These are phyloP conservation scores for Aplosporella prunicola DNA, from an alignment of 2,329 filamentous ascomycete species.

Conservation along the genomic window DNA sequence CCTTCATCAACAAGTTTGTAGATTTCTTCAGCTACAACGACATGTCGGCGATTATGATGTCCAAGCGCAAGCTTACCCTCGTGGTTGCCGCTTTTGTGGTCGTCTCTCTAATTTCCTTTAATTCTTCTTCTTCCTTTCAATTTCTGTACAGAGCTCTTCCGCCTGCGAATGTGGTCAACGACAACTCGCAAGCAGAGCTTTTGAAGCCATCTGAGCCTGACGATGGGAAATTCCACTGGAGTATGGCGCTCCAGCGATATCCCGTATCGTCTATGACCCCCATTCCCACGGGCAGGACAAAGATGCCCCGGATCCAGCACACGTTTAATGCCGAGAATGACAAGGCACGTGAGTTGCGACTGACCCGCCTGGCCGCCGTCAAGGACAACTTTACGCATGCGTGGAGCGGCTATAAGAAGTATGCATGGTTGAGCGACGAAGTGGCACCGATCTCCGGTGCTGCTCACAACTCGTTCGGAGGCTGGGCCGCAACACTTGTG, in stretches of 20 bases:
- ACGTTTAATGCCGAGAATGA: slow-evolving; percentile 17
- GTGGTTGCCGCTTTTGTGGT: too few species aligned
- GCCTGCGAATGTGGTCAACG: too few species aligned
- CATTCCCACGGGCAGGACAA: slow-evolving; percentile 19
- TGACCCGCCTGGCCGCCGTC: slow-evolving; percentile 19
- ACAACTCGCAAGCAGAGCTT: too few species aligned
- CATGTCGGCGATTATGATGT: too few species aligned
- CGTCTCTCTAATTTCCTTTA: too few species aligned
- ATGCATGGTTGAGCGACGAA: slow-evolving; percentile 58
- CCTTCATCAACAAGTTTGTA: too few species aligned
- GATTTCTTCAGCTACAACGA: too few species aligned
- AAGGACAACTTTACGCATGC: slow-evolving; percentile 24
- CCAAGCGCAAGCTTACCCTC: too few species aligned
- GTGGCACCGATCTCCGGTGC: slow-evolving; percentile 47
- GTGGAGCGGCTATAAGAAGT: slow-evolving; percentile 51
- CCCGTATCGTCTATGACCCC: slow-evolving; percentile 20
- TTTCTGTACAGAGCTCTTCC: too few species aligned
- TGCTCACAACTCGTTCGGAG: slow-evolving; percentile 50
- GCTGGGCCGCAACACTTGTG: slow-evolving; percentile 60
- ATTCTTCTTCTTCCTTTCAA: too few species aligned
- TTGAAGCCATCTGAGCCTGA: too few species aligned
- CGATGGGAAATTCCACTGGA: slow-evolving; percentile 20
- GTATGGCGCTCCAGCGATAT: slow-evolving; percentile 20
- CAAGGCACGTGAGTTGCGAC: slow-evolving; percentile 17
- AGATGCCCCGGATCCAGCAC: slow-evolving; percentile 27